Percentiles rank a stretch among this genome's conserved stretches.
Evolutionary conservation across 169 alveolate species (phyloP).

Genomic region (Plasmodium vivax): DNA sequence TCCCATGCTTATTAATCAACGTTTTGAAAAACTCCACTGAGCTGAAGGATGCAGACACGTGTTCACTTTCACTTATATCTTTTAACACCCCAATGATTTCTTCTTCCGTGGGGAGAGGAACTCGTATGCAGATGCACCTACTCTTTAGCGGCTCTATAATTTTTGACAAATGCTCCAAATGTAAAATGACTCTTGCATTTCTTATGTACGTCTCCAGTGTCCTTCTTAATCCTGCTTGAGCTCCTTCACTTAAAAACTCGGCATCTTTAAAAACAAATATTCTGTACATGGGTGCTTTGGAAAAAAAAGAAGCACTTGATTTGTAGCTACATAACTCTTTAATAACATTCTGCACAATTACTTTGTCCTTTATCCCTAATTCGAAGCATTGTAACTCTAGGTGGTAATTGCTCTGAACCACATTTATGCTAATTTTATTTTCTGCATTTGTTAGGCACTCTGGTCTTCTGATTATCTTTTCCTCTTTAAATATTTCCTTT

Average conservation of each 20-base stretch:
- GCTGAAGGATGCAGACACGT: slow-evolving; percentile 13
- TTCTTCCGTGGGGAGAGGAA: slow-evolving; percentile 92
- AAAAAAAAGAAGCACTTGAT: slow-evolving; percentile 87
- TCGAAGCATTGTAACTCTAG: slow-evolving; percentile 94
- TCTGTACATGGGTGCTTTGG: slow-evolving; percentile 90
- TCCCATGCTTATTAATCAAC: slow-evolving; percentile 41
- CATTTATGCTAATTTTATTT: slow-evolving; percentile 83
- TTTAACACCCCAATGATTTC: slow-evolving; percentile 78
- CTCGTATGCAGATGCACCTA: slow-evolving; percentile 95
- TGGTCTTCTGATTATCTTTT: slow-evolving; percentile 89
- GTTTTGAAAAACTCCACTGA: slow-evolving; percentile 23
- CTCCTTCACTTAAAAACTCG: slow-evolving; percentile 91
- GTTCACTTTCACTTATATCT: slow-evolving; percentile 40
- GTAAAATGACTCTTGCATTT: slow-evolving; percentile 92
- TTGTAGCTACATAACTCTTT: slow-evolving; percentile 93
- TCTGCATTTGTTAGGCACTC: slow-evolving; percentile 85
- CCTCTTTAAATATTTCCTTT: slow-evolving; percentile 92
- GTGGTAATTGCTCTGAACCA: slow-evolving; percentile 92
- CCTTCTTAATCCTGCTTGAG: slow-evolving; percentile 97
- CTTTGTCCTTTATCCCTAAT: slow-evolving; percentile 94
- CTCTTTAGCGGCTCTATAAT: slow-evolving; percentile 94
- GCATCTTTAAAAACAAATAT: slow-evolving; percentile 92
- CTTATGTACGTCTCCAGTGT: slow-evolving; percentile 94
- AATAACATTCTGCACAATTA: slow-evolving; percentile 92
- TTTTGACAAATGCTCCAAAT: slow-evolving; percentile 88